These are phyloP conservation scores for Phytophthora colocasiae DNA, from an alignment of 352 stramenopile species.

Conservation along the genomic window DNA sequence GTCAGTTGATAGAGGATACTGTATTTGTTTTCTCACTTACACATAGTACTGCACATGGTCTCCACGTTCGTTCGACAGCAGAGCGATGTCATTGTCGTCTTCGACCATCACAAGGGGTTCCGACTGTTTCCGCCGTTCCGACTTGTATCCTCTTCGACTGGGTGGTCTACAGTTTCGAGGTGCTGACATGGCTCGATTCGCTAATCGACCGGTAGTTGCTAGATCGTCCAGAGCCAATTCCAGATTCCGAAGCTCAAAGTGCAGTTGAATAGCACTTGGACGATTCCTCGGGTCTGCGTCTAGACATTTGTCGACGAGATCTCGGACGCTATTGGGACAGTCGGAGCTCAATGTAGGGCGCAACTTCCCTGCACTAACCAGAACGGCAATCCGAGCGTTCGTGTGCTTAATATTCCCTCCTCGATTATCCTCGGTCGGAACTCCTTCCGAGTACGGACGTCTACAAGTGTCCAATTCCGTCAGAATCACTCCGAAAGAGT, in stretches of 20 bases:
- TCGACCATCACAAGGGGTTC: constrained; percentile 33
- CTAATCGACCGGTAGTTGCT: constrained; percentile 13
- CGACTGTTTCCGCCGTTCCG: constrained; percentile 10
- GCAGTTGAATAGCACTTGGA: constrained; percentile 68
- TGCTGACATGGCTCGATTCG: constrained; percentile 12
- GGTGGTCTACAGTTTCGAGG: constrained; percentile 18
- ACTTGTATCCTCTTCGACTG: background rate
- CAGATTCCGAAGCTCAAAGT: constrained; percentile 66
- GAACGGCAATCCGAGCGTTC: constrained; percentile 59
- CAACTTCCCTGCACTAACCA: constrained; percentile 59
- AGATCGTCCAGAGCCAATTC: constrained; percentile 33
- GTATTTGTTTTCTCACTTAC: constrained; percentile 6
- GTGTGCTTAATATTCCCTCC: constrained; percentile 37
- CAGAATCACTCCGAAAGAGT: constrained; percentile 75
- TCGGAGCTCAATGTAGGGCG: constrained; percentile 50
- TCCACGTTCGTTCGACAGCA: constrained; percentile 30
- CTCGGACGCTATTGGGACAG: constrained; percentile 53
- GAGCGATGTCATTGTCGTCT: constrained; percentile 30
- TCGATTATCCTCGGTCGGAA: constrained; percentile 33
- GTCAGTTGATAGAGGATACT: too few relatives aligned
- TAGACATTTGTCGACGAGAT: constrained; percentile 59
- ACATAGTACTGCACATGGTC: constrained; percentile 31
- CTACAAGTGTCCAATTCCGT: constrained; percentile 60
- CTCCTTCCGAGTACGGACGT: constrained; percentile 41
- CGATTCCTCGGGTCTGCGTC: constrained; percentile 51